Evolutionary conservation across 805 yeast genomes (phyloP), one percentile per base, ranked within the genome.

Genomic region (Tetrapisispora namnaoensis): DNA sequence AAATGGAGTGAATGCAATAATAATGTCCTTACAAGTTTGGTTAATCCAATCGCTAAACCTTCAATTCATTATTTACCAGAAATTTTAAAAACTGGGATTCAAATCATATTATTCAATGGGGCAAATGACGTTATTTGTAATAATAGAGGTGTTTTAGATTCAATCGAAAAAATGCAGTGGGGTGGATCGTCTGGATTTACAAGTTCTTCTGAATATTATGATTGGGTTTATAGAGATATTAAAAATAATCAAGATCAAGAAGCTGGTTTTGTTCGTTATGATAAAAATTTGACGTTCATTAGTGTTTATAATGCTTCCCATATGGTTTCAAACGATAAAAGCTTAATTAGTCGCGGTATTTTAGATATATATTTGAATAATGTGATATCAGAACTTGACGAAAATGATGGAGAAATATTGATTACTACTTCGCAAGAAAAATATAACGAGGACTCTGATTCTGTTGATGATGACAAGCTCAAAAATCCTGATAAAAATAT

Each of bases 91-190:
- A 63, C 78, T 40, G 63, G 79, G 17, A 49, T 77, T 4, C 83
- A 84, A 14, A 70, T 93, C 14, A 65, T 87, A 58, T 69, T 93
- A 48, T 88, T 88, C 69, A 83, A 84, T 58, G 99, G 99, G 41
- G 88, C 85, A 55, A 78, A 82, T 56, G 99, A 93, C 66, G 75
- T 87, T 42, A 85, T 93, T 48, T 93, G 99, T 69, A 93, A 93
- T 61, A 77, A 79, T 58, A 56, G 75, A 39, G 95, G 97, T 21
- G 80, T 87, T 2, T 83, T 84, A 55, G 72, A 75, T 55, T 67
- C 85, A 64, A 81, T 90, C 43, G 64, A 73, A 8, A 71, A 77
- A 42, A 56, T 93, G 63, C 65, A 67, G 2, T 86, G 95, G 88
- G 78, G 77, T 51, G 86, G 83, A 62, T 48, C 60, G 2, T 60